Evolutionary conservation across 495 filamentous ascomycete genomes (phyloP).

Genomic region (Amorphotheca resinae): DNA sequence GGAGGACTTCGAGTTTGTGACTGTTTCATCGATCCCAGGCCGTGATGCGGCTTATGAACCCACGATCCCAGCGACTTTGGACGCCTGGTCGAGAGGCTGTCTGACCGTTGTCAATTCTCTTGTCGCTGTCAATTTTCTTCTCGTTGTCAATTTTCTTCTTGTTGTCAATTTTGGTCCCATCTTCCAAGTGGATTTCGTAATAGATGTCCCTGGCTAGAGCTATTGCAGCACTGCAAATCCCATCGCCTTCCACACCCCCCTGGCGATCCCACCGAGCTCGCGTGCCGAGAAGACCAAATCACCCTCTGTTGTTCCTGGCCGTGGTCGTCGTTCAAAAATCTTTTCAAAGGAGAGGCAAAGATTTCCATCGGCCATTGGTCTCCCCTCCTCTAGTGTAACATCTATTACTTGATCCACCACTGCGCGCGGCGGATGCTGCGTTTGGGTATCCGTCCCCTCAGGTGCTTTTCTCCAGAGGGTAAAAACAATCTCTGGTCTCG

Average conservation of each 20-base stretch:
- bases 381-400: neutral
- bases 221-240: neutral
- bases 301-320: neutral
- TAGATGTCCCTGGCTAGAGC: too few relatives aligned
- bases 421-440: neutral
- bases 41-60: constrained; percentile 2
- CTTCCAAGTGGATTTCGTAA: too few relatives aligned
- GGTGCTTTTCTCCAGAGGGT: neutral
- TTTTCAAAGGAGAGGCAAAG: neutral
- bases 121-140: too few relatives aligned
- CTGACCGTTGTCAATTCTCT: too few relatives aligned
- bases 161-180: too few relatives aligned
- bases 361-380: neutral
- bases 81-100: too few relatives aligned
- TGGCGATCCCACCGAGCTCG: neutral
- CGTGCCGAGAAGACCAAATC: neutral
- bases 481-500: neutral
- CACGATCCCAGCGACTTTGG: too few relatives aligned
- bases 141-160: too few relatives aligned
- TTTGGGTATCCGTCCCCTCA: neutral
- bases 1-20: constrained; percentile 2
- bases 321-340: neutral
- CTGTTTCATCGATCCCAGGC: constrained; percentile 3
- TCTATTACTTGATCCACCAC: neutral
- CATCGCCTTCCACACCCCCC: neutral